Evolutionary conservation across 495 filamentous ascomycete species (phyloP).

Genomic region (Neurospora sublineolata): DNA sequence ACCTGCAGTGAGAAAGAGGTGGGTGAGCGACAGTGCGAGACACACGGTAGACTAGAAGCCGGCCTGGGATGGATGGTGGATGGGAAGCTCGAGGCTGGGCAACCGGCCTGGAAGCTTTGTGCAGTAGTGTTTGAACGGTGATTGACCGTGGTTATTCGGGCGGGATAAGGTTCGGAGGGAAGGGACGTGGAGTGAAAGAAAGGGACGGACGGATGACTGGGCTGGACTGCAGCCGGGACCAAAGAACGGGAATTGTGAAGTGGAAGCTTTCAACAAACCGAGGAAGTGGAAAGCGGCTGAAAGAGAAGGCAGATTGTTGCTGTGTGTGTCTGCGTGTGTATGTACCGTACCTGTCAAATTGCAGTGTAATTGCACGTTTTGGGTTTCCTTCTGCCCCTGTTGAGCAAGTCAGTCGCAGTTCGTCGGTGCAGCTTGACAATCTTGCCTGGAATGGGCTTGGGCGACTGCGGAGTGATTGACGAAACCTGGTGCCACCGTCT

Average conservation of each 20-base stretch:
- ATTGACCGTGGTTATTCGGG: background rate
- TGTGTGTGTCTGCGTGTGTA: background rate
- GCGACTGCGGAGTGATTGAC: constrained; percentile 47
- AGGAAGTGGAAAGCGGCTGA: background rate
- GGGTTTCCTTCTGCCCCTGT: background rate
- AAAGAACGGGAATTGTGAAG: background rate
- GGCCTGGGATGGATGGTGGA: background rate
- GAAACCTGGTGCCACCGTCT: constrained; percentile 31
- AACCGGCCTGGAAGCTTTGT: background rate
- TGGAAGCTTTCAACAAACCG: background rate
- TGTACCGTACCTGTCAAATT: background rate
- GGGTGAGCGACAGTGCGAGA: background rate
- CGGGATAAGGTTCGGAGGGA: background rate
- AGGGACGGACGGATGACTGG: background rate
- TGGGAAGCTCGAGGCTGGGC: background rate
- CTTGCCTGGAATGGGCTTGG: constrained; percentile 36
- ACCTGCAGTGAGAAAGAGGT: background rate
- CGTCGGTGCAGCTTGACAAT: constrained; percentile 23
- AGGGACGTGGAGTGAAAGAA: background rate
- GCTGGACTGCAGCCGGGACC: background rate
- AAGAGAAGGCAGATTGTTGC: background rate
- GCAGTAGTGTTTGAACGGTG: background rate
- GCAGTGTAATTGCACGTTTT: background rate
- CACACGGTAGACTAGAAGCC: background rate
- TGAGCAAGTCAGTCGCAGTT: background rate